Percentiles rank a stretch among this genome's conserved stretches.
These are phyloP conservation scores for Aurinia saxatilis DNA, from an alignment of 345 rosid genomes.

Conservation along the genomic window DNA sequence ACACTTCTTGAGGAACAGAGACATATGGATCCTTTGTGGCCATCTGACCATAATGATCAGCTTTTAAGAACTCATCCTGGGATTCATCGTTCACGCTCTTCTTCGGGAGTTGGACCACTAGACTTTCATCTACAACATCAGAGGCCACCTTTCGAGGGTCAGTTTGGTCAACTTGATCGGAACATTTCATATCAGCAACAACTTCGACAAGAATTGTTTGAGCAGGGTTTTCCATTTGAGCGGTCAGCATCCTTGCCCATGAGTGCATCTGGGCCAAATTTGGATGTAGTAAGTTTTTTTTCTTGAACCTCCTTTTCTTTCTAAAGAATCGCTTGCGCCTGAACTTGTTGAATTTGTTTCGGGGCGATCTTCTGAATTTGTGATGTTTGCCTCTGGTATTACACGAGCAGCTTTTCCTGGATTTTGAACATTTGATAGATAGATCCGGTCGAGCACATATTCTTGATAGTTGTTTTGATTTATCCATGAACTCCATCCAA, in stretches of 20 bases:
- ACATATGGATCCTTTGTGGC: slow-evolving; percentile 56
- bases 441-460: no score
- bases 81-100: slow-evolving; percentile 38
- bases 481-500: no score
- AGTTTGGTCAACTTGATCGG: slow-evolving; percentile 30
- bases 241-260: slow-evolving; percentile 40
- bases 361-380: no score
- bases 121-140: neutral
- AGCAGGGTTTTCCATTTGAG: slow-evolving; percentile 49
- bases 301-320: no score
- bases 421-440: no score
- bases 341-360: no score
- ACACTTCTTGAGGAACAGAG: slow-evolving; percentile 50
- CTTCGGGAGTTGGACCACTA: slow-evolving; percentile 42
- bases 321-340: no score
- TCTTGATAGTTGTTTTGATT: no score
- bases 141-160: slow-evolving; percentile 42
- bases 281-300: slow-evolving; percentile 43
- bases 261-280: slow-evolving; percentile 45
- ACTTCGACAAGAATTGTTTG: slow-evolving; percentile 30
- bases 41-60: slow-evolving; percentile 47
- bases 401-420: no score
- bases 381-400: no score
- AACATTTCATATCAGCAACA: slow-evolving; percentile 29
- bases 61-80: slow-evolving; percentile 42